Evolutionary conservation across 306 rosid species (phyloP).

Genomic region (Cicer bijugum): DNA sequence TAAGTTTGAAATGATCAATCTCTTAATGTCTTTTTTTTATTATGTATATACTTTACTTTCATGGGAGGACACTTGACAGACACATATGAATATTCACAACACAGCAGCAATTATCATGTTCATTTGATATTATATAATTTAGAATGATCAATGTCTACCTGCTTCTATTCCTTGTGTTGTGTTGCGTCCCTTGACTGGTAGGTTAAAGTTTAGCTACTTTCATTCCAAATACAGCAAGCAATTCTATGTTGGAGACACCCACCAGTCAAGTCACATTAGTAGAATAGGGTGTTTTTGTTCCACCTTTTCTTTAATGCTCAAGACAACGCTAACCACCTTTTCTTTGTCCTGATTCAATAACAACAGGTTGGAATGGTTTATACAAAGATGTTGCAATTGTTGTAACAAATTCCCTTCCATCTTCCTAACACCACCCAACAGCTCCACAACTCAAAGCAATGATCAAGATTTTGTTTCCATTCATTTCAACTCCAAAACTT

Average conservation of each 20-base stretch:
- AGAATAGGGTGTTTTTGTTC: too few species aligned
- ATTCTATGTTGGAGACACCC: constrained; percentile 35
- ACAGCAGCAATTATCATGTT: too few species aligned
- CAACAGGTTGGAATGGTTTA: constrained; percentile 70
- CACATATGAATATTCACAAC: too few species aligned
- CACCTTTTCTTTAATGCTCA: background rate
- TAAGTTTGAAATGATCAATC: constrained; percentile 44
- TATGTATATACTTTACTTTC: background rate
- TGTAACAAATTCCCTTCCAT: constrained; percentile 45
- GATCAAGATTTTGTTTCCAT: constrained; percentile 2
- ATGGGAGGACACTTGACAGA: background rate
- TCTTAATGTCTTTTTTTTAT: background rate
- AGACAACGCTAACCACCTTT: background rate
- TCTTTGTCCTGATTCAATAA: constrained; percentile 7
- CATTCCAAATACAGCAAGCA: background rate
- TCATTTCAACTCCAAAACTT: constrained; percentile 4
- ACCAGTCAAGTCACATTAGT: constrained; percentile 48
- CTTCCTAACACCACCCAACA: constrained; percentile 31
- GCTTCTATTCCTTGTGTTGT: background rate
- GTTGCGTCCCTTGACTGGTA: constrained; percentile 50
- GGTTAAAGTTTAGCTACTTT: constrained; percentile 40
- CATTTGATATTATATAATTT: background rate
- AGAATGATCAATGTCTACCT: background rate
- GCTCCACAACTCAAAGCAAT: constrained; percentile 22
- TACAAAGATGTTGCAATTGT: constrained; percentile 64